phyloP scores from a whole-genome alignment of 73 alveolate species.

The Tetrahymena malaccensis region DNA sequence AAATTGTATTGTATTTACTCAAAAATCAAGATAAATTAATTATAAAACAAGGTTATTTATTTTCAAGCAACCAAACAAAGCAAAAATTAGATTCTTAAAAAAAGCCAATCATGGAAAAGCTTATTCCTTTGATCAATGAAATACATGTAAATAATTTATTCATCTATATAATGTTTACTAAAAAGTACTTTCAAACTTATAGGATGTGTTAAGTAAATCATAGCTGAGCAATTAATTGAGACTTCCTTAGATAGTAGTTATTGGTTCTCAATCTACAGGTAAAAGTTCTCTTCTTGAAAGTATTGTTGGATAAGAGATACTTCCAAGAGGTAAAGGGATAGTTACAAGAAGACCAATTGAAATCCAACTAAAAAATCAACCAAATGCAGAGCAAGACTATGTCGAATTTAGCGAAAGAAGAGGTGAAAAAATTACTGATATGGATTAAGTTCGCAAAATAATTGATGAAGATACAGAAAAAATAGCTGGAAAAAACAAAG shows the following conservation, averaged over 20 bases:
- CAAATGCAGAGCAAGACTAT: conserved; percentile 29
- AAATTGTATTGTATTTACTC: neutral
- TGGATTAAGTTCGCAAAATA: conserved; percentile 62
- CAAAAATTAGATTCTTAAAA: neutral
- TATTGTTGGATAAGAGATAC: conserved; percentile 91
- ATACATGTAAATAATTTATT: neutral
- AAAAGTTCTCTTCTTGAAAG: conserved; percentile 88
- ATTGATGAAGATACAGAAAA: conserved; percentile 72
- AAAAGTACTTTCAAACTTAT: neutral
- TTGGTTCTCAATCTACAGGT: conserved; percentile 79
- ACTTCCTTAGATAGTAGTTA: conserved; percentile 61
- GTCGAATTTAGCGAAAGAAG: conserved; percentile 65
- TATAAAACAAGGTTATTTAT: neutral
- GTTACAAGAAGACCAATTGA: conserved; percentile 94
- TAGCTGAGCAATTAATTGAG: neutral
- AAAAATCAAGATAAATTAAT: neutral
- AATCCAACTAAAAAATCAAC: conserved; percentile 39
- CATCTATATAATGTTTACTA: neutral
- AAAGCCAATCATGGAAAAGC: conserved; percentile 21
- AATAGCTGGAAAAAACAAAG: conserved; percentile 65
- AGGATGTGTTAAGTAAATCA: conserved; percentile 32
- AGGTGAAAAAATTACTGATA: conserved; percentile 58
- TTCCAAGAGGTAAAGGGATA: conserved; percentile 94
- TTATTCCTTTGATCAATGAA: conserved; percentile 47
- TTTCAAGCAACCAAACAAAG: neutral